Evolutionary conservation across 805 yeast species (phyloP).

Genomic region (Lipomyces yamanashiensis): DNA sequence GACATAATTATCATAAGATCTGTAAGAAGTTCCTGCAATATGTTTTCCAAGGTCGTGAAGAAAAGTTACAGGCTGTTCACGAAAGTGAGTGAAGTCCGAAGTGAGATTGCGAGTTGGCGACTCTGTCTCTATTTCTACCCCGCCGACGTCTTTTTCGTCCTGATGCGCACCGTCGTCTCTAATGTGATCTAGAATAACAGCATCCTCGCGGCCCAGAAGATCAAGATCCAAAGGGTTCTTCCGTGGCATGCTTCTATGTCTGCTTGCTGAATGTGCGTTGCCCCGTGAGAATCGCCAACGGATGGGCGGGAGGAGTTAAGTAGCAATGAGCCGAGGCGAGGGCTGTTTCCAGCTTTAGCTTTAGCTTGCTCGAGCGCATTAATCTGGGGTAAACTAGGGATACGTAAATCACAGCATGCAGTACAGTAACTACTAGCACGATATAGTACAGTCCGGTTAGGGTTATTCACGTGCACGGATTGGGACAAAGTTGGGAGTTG

Average conservation of each 20-base stretch:
- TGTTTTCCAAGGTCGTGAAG: conserved; percentile 42
- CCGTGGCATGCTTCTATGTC: conserved; percentile 8
- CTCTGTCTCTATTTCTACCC: conserved; percentile 22
- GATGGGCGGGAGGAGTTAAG: no score
- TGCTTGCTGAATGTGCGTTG: not conserved
- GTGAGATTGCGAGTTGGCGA: conserved; percentile 41
- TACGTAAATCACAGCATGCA: not conserved
- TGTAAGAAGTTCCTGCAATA: conserved; percentile 46
- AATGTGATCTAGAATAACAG: conserved; percentile 28
- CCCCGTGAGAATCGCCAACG: no score
- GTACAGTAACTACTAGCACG: not conserved
- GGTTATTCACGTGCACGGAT: not conserved
- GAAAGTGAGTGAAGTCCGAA: conserved; percentile 44
- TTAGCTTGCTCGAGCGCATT: not conserved
- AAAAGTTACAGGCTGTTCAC: conserved; percentile 46
- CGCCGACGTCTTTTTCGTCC: conserved; percentile 4
- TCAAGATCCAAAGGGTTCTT: conserved; percentile 24
- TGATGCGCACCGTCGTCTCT: conserved; percentile 16
- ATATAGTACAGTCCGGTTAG: not conserved
- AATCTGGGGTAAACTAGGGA: not conserved
- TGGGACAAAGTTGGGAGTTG: not conserved
- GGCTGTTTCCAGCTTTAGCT: no score
- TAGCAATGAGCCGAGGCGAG: not conserved
- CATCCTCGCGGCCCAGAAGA: conserved; percentile 31
- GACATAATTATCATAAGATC: conserved; percentile 47